A percentile compares a stretch with the other conserved stretches of the same genome.
Evolutionary conservation across 1,284 basidiomycete genomes (phyloP).

Genomic region (Dichomitus squalens): DNA sequence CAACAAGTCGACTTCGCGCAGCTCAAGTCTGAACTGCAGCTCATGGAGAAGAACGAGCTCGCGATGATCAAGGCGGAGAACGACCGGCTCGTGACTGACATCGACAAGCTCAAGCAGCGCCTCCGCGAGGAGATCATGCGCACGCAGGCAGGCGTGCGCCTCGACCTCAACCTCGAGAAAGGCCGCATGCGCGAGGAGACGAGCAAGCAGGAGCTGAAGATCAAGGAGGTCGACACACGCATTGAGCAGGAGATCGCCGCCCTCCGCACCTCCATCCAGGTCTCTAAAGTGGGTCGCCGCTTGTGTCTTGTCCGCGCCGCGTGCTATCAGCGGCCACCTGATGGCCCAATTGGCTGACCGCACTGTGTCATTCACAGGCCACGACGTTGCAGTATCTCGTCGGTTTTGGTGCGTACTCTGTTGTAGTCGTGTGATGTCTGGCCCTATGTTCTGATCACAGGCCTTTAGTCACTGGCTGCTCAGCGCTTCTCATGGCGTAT

Average conservation of each 20-base stretch:
- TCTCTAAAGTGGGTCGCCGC: slow-evolving; percentile 69
- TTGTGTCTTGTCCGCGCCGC: no score
- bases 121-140: slow-evolving; percentile 90
- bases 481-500: slow-evolving; percentile 86
- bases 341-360: no score
- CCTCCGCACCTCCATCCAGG: slow-evolving; percentile 88
- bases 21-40: slow-evolving; percentile 93
- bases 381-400: slow-evolving; percentile 84
- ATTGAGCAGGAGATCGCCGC: slow-evolving; percentile 97
- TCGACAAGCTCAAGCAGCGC: slow-evolving; percentile 96
- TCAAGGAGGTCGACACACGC: slow-evolving; percentile 97
- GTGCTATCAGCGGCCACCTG: no score
- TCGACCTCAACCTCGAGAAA: slow-evolving; percentile 98
- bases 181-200: slow-evolving; percentile 94
- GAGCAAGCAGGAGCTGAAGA: slow-evolving; percentile 92
- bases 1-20: slow-evolving; percentile 98
- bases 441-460: background rate
- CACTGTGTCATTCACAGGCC: slow-evolving; percentile 47
- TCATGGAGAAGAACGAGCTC: slow-evolving; percentile 97
- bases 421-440: background rate
- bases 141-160: slow-evolving; percentile 91
- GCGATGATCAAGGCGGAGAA: slow-evolving; percentile 96
- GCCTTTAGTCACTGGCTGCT: slow-evolving; percentile 78
- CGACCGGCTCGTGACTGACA: slow-evolving; percentile 88
- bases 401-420: slow-evolving; percentile 66